A percentile compares a stretch with the other conserved stretches of the same genome.
These are phyloP conservation scores for Cornus florida DNA, from an alignment of 148 eudicot genomes.

Conservation along the genomic window DNA sequence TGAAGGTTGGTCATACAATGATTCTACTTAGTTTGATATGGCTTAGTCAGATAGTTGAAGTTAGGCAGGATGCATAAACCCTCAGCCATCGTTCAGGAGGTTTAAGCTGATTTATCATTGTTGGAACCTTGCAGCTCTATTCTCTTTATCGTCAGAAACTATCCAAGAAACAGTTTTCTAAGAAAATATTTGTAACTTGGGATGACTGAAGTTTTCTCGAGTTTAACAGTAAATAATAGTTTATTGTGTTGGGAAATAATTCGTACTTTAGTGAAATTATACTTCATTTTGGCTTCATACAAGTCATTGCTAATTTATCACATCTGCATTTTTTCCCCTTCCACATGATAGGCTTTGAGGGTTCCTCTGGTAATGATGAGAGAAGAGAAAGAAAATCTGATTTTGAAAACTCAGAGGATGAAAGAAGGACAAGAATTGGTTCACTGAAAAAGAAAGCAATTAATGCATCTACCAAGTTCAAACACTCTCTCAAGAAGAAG, in stretches of 20 bases:
- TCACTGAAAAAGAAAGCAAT: constrained; percentile 58
- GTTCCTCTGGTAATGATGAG: constrained; percentile 47
- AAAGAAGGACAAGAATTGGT: constrained; percentile 58
- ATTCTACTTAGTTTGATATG: background rate
- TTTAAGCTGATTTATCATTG: background rate
- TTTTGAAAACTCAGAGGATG: no score
- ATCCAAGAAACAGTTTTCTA: background rate
- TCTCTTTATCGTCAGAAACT: background rate
- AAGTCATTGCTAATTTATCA: background rate
- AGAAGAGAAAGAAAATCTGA: constrained; percentile 61
- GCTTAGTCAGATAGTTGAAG: no score
- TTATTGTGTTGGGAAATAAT: background rate
- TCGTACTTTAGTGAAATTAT: background rate
- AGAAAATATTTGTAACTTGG: background rate
- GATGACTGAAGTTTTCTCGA: background rate
- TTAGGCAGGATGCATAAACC: background rate
- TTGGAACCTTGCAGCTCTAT: background rate
- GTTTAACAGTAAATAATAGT: background rate
- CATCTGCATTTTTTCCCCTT: background rate
- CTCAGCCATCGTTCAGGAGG: background rate
- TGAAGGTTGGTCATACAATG: background rate
- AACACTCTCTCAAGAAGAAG: constrained; percentile 61
- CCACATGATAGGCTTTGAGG: constrained; percentile 44
- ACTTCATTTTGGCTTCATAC: background rate
- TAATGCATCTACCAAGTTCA: constrained; percentile 58